Conservation (phyloP, 2,329 filamentous ascomycete species). For the Tolypocladium ovalisporum region DNA sequence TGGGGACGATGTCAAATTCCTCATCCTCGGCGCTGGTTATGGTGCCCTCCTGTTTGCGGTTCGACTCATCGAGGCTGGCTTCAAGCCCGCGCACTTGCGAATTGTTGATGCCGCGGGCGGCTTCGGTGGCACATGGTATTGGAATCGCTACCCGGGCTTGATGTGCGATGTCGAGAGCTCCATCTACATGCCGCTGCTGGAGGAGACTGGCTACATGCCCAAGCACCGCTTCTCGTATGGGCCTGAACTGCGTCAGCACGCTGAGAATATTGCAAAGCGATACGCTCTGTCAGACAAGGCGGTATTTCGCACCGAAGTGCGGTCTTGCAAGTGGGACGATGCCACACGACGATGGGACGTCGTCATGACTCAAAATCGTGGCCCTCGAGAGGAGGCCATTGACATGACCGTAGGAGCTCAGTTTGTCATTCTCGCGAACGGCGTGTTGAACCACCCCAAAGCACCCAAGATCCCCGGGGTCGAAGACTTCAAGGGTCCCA, state of each 20-base stretch:
- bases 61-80: slow-evolving; percentile 11
- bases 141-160: slow-evolving; percentile 38
- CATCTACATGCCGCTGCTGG: slow-evolving; percentile 48
- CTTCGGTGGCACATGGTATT: slow-evolving; percentile 41
- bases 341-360: slow-evolving; percentile 12
- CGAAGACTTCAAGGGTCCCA: slow-evolving; percentile 26
- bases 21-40: slow-evolving; percentile 25
- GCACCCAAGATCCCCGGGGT: slow-evolving; percentile 30
- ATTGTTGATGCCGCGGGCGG: slow-evolving; percentile 31
- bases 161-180: slow-evolving; percentile 50
- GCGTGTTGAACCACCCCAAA: slow-evolving; percentile 28
- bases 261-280: slow-evolving; percentile 28
- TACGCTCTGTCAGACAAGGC: slow-evolving; percentile 24
- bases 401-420: slow-evolving; percentile 23
- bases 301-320: slow-evolving; percentile 30
- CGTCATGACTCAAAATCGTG: slow-evolving; percentile 11
- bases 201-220: slow-evolving; percentile 49
- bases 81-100: slow-evolving; percentile 22
- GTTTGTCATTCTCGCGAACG: slow-evolving; percentile 27
- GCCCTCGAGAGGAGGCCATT: slow-evolving; percentile 7
- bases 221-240: slow-evolving; percentile 34
- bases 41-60: slow-evolving; percentile 20
- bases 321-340: slow-evolving; percentile 36
- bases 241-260: slow-evolving; percentile 30
- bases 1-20: slow-evolving; percentile 8